phyloP scores from a whole-genome alignment of 2,329 filamentous ascomycete genomes.

The Leptographium wingfieldii region DNA sequence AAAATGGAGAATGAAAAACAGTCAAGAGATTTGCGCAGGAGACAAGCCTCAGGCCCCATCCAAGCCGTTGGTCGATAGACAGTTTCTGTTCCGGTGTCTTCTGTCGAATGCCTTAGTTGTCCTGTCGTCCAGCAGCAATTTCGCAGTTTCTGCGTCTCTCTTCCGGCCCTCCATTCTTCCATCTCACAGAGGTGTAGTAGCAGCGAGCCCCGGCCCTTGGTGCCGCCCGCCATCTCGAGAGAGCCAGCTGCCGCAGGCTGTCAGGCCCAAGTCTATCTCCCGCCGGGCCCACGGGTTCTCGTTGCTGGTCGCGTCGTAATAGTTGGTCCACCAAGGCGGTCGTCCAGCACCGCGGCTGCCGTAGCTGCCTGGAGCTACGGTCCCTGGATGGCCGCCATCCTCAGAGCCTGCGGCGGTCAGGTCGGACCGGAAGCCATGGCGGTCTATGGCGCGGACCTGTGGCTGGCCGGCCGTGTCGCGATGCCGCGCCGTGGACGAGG shows the following conservation, averaged over 20 bases:
- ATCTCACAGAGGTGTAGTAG: background rate
- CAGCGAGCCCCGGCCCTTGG: background rate
- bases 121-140: too few species aligned
- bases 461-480: background rate
- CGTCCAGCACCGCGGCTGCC: slow-evolving; percentile 15
- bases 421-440: slow-evolving; percentile 4
- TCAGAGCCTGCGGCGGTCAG: background rate
- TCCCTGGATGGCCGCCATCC: background rate
- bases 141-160: too few species aligned
- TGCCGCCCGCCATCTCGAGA: background rate
- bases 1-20: too few species aligned
- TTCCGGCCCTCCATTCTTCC: background rate
- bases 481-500: slow-evolving; percentile 2
- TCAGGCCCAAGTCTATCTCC: slow-evolving; percentile 33
- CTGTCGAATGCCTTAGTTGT: too few species aligned
- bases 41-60: too few species aligned
- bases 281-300: slow-evolving; percentile 59
- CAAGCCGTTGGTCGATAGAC: too few species aligned
- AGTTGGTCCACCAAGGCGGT: slow-evolving; percentile 49
- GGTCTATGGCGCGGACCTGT: background rate
- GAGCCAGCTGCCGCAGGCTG: slow-evolving; percentile 33
- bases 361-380: background rate
- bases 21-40: too few species aligned
- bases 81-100: too few species aligned
- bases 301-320: slow-evolving; percentile 57